Conservation (phyloP, 2,329 filamentous ascomycete genomes). For the Stachybotrys chartarum region DNA sequence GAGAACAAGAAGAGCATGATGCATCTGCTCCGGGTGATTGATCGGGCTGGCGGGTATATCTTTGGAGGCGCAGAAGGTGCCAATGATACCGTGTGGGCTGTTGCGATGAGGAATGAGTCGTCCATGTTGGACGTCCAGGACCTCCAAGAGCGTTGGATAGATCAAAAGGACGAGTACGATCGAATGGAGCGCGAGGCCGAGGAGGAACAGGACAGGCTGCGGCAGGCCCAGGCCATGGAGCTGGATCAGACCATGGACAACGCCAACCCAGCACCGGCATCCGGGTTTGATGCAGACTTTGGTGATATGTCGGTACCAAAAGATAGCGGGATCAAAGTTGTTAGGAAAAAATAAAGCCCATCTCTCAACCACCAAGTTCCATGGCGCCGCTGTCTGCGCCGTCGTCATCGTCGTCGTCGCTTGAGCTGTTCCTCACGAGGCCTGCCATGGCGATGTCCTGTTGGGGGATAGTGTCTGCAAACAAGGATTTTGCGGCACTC, state of each 20-base stretch:
- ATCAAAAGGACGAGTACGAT: slow-evolving; percentile 83
- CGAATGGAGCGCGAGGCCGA: slow-evolving; percentile 66
- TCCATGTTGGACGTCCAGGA: slow-evolving; percentile 76
- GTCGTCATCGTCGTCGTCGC: slow-evolving; percentile 39
- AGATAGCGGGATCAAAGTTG: slow-evolving; percentile 64
- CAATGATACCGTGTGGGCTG: slow-evolving; percentile 95
- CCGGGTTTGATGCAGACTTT: slow-evolving; percentile 34
- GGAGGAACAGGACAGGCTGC: slow-evolving; percentile 62
- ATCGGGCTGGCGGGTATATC: slow-evolving; percentile 86
- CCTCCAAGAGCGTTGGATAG: slow-evolving; percentile 93
- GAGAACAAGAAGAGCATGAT: slow-evolving; percentile 98
- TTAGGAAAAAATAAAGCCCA: slow-evolving; percentile 54
- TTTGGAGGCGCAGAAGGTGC: slow-evolving; percentile 87
- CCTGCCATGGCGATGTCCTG: slow-evolving; percentile 31
- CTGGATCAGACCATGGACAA: slow-evolving; percentile 17
- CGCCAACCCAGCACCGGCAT: slow-evolving; percentile 11
- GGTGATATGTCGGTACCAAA: slow-evolving; percentile 43
- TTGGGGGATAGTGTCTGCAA: slow-evolving; percentile 9
- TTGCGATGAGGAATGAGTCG: slow-evolving; percentile 76
- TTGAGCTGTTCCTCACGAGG: slow-evolving; percentile 34
- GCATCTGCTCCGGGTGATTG: slow-evolving; percentile 79
- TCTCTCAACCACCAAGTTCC: slow-evolving; percentile 16
- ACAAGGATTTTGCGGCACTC: slow-evolving; percentile 8
- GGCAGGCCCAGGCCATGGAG: slow-evolving; percentile 29
- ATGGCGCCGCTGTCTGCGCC: slow-evolving; percentile 32